Evolutionary conservation across 805 yeast species (phyloP), one percentile per base, ranked within the genome.

Genomic region (Zygoascus tannicola): DNA sequence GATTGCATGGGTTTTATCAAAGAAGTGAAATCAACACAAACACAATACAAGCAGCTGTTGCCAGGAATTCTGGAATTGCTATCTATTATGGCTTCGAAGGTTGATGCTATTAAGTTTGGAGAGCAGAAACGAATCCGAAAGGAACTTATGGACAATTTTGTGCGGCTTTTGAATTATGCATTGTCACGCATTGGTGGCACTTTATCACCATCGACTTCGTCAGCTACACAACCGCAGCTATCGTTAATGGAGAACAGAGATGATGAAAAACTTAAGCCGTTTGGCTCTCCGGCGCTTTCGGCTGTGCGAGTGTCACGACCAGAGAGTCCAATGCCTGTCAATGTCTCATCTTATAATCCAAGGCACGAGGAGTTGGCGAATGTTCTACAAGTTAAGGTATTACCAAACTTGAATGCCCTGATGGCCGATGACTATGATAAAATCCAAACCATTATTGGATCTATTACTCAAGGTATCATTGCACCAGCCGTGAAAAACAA

Each of bases 51-150:
- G 43, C 58, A 59, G 2, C 56, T 81, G 1, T 61, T 78, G 34
- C 72, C 85, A 2, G 70, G 69, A 32, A 51, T 81, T 4, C 62
- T 88, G 35, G 70, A 67, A 36, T 69, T 82, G 40, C 61, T 74
- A 2, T 67, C 74, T 1, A 58, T 71, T 1, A 60, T 84, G 41
- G 74, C 81, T 2, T 53, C 65, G 19, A 85, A 85, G 52, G 55
- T 82, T 2, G 69, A 71, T n/a, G 66, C 64, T 19, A 67, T 80
- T 2, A 78, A 78, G 48, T 72, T 75, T 56, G 83, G 85, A 2
- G 80, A 77, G 20, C 78, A 74, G 45, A 76, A 69, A 51, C 75
- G 76, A 49, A 65, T 74, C 18, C 67, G 72, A 40, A 80, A 75
- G 56, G 94, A 82, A 22, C 54, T 77, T 16, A 57, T 69, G 3